Evolutionary conservation across 495 filamentous ascomycete species (phyloP), one percentile per base, ranked within the genome.

Genomic region (Venustampulla echinocandica): DNA sequence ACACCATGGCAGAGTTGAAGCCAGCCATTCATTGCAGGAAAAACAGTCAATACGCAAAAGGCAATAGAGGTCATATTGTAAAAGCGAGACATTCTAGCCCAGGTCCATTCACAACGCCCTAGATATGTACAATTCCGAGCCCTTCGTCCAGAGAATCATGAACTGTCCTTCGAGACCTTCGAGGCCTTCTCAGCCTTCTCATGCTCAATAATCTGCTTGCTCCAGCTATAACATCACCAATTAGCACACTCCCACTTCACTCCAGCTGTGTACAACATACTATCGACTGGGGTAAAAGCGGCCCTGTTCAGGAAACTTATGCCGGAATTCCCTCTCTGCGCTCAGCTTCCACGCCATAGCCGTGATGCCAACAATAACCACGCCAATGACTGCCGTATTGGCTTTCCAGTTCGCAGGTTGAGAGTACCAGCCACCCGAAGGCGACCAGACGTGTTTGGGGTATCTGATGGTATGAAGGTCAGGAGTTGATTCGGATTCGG

Each of bases 361-460:
- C 15, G 77, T 76, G 56, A 95, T 77, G 40, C 85, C 82, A 55
- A 88, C 54, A 37, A 95, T 75, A 40, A 83, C 78, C 1, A 69
- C 70, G 41, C 75, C 72, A 69, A 88, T 80, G 46, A 95, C 71
- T n/a, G 85, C 86, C 7, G 92, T 98, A 69, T 98, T 98, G 30
- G 69, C 62, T 65, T 82, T 93, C 93, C 93, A 98, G 74, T 98
- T 98, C 53, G 71, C 70, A 9, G 92, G 92, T 63, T 88, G 90
- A 23, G 82, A 68, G 68, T 98, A 98, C 92, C 93, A 98, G 59
- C 92, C 92, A 72, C 92, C 92, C 47, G 92, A 75, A 49, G 92
- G 92, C 60, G 92, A 97, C 92, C 92, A 98, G 71, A 98, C 85
- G 73, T 98, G 89, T 73, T 95, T 95, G 61, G 92, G 92, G 68